Evolutionary conservation across 495 filamentous ascomycete species (phyloP), one percentile per base, ranked within the genome.

Genomic region (Penicillium bialowiezense): DNA sequence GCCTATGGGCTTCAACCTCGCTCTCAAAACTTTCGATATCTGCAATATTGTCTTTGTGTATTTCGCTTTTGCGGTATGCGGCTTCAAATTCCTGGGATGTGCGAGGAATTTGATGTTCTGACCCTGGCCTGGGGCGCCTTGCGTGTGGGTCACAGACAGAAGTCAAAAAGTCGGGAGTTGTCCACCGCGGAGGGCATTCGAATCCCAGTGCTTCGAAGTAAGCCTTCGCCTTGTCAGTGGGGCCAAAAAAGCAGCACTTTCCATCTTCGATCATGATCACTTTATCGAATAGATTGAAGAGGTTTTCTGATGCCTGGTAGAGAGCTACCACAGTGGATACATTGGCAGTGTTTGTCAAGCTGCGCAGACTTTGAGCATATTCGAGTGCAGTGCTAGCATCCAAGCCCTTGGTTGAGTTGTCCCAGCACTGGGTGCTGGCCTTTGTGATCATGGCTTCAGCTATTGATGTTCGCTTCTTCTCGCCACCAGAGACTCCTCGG

Each of bases 211-310:
- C 53, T 52, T 87, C 82, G 51, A 87, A 86, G 58, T 87, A 85
- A 0, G 67, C 54, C 36, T 71, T 81, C 7, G 84, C 84, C 10
- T 79, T 59, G 20, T 79, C 71, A 0, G 76, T 67, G 2, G 71
- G 75, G 6, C 85, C 85, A 48, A 79, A 89, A 59, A 85, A 90
- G 17, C 76, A 72, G 44, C 81, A 81, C 41, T 75, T 76, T 6
- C 86, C 86, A 44, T 85, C 79, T 50, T 89, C 77, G 14, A 89
- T 81, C 5, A 89, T 65, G 12, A 88, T 61, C 0, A 88, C 82
- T 51, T 89, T 88, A 55, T 89, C 84, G 49, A 88, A 88, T 2
- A 84, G 70, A 23, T 86, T 76, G 55, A 83, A 89, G 4, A 90
- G 63, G 39, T 74, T 80, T 47, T 89, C 83, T 1, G 83, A 84